Evolutionary conservation across 345 rosid genomes (phyloP).

Genomic region (Hibiscus trionum): DNA sequence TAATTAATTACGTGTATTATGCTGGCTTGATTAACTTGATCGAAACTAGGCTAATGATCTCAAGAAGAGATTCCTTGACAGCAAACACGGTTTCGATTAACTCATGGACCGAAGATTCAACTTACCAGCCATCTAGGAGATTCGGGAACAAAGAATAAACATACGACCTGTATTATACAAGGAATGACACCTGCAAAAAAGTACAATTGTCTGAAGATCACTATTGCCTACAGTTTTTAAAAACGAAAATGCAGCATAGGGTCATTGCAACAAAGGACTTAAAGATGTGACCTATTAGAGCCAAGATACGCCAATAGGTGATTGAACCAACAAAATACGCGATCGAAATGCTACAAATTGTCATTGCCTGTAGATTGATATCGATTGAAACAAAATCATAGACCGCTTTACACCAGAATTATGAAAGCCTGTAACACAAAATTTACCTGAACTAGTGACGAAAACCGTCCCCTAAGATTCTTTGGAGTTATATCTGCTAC

Average conservation of each 20-base stretch:
- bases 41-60: background rate
- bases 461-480: constrained; percentile 33
- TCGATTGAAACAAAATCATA: background rate
- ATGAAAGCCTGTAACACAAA: background rate
- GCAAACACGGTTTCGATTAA: background rate
- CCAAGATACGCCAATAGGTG: constrained; percentile 42
- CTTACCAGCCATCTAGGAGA: constrained; percentile 57
- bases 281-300: constrained; percentile 25
- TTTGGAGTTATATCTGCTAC: constrained; percentile 46
- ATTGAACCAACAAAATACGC: constrained; percentile 34
- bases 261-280: too few species aligned
- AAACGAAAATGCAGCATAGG: background rate
- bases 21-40: background rate
- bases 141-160: constrained; percentile 42
- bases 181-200: constrained; percentile 31
- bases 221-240: too few species aligned
- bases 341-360: constrained; percentile 4
- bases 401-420: background rate
- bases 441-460: constrained; percentile 2
- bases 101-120: background rate
- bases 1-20: background rate
- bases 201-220: background rate
- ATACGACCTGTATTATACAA: constrained; percentile 24
- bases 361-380: background rate
- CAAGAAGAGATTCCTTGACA: background rate